Evolutionary conservation across 257 asterid species (phyloP).

Genomic region (Fraxinus cuspidata): DNA sequence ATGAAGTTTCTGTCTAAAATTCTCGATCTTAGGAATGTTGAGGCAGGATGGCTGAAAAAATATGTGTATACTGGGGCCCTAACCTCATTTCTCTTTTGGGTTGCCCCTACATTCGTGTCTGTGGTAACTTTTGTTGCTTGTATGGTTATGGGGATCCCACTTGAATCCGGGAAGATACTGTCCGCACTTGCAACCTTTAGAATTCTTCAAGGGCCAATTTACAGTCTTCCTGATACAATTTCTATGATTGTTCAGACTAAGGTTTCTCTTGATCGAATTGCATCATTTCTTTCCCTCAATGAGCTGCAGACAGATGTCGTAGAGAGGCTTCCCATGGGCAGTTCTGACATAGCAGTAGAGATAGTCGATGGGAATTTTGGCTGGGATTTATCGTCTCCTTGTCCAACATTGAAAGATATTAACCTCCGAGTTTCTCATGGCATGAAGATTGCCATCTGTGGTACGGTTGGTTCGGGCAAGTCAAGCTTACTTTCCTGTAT

Average conservation of each 20-base stretch:
- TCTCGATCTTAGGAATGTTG: constrained; percentile 53
- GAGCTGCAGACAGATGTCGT: constrained; percentile 60
- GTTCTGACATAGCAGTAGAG: constrained; percentile 57
- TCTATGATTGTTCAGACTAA: constrained; percentile 86
- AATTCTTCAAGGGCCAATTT: constrained; percentile 86
- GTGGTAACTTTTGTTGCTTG: constrained; percentile 74
- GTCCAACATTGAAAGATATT: constrained; percentile 58
- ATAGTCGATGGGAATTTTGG: constrained; percentile 67
- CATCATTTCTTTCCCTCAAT: constrained; percentile 78
- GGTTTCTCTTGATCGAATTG: constrained; percentile 88
- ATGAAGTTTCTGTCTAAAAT: constrained; percentile 71
- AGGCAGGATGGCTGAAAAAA: constrained; percentile 70
- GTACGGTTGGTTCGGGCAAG: constrained; percentile 93
- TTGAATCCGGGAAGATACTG: constrained; percentile 81
- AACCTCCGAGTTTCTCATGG: constrained; percentile 57
- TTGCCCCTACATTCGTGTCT: constrained; percentile 77
- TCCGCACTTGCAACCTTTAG: constrained; percentile 90
- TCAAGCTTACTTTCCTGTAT: constrained; percentile 83
- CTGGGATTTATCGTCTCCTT: constrained; percentile 61
- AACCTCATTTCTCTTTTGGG: constrained; percentile 67
- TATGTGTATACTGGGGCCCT: constrained; percentile 56
- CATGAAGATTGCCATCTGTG: constrained; percentile 88
- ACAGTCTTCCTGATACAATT: constrained; percentile 75
- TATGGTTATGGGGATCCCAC: constrained; percentile 74
- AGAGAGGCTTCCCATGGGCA: constrained; percentile 56